Conservation (phyloP, 257 asterid species). For the Przewalskia tangutica region DNA sequence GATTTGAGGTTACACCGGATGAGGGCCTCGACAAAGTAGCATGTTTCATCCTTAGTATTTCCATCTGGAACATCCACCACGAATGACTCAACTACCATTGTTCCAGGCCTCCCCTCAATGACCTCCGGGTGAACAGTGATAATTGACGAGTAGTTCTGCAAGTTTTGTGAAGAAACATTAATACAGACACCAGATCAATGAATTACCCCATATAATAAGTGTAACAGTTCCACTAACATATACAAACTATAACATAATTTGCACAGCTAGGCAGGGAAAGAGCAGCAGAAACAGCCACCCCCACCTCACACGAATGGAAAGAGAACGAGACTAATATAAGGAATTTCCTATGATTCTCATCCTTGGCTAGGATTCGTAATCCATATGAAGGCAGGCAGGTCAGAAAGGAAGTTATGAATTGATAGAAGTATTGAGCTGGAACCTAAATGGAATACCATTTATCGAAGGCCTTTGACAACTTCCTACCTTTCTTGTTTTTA, state of each 20-base stretch:
- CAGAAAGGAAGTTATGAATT: not conserved
- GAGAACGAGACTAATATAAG: not conserved
- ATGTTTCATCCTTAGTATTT: conserved; percentile 73
- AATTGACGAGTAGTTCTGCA: conserved; percentile 76
- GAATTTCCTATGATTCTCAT: not conserved
- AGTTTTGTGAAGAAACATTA: not conserved
- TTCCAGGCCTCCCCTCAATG: conserved; percentile 69
- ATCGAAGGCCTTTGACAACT: not conserved
- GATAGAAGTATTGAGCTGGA: not conserved
- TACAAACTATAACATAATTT: not conserved
- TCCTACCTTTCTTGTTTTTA: not conserved
- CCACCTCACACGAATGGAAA: not conserved
- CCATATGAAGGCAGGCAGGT: not conserved
- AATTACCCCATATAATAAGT: not conserved
- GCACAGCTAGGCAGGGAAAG: not conserved
- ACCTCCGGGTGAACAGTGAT: conserved; percentile 70
- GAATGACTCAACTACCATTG: conserved; percentile 76
- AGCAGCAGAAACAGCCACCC: not conserved
- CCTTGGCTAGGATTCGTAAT: not conserved
- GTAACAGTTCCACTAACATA: not conserved
- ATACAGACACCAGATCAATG: not conserved
- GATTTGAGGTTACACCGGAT: conserved; percentile 87
- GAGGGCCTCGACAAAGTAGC: conserved; percentile 74
- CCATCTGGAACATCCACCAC: conserved; percentile 87
- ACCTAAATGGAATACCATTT: not conserved